Evolutionary conservation across 805 yeast species (phyloP).

Genomic region (Pichia heedii): DNA sequence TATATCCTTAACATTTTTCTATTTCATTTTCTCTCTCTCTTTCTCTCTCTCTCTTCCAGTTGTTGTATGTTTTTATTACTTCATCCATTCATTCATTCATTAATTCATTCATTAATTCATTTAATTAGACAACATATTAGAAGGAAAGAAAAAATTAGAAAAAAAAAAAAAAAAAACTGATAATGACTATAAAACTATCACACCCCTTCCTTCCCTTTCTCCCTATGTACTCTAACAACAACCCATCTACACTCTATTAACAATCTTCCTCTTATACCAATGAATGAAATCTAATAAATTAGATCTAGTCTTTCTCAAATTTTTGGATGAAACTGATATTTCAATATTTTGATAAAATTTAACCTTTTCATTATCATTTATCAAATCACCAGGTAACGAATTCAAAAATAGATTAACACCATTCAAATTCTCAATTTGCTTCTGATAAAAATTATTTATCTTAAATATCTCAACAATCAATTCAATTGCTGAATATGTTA

Average conservation of each 20-base stretch:
- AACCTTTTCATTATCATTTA: conserved; percentile 57
- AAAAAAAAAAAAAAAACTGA: too few relatives aligned
- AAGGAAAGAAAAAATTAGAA: too few relatives aligned
- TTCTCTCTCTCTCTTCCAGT: too few relatives aligned
- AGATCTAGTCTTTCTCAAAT: conserved; percentile 63
- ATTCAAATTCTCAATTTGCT: conserved; percentile 31
- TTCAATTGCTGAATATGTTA: conserved; percentile 67
- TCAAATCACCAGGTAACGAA: conserved; percentile 52
- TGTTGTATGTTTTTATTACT: too few relatives aligned
- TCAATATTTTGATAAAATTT: conserved; percentile 51
- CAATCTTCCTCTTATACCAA: conserved; percentile 76
- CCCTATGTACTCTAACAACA: neutral
- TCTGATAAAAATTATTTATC: conserved; percentile 38
- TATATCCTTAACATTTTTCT: too few relatives aligned
- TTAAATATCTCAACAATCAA: conserved; percentile 56
- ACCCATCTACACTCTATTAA: conserved; percentile 24
- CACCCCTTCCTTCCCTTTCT: too few relatives aligned
- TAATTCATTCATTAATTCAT: too few relatives aligned
- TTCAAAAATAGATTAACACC: conserved; percentile 55
- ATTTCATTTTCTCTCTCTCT: too few relatives aligned
- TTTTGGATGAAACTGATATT: conserved; percentile 56
- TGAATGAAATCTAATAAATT: conserved; percentile 68
- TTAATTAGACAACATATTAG: too few relatives aligned
- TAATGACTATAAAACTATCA: too few relatives aligned
- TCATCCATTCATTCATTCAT: too few relatives aligned